phyloP scores from a whole-genome alignment of 306 rosid genomes.

The Prunus dulcis region DNA sequence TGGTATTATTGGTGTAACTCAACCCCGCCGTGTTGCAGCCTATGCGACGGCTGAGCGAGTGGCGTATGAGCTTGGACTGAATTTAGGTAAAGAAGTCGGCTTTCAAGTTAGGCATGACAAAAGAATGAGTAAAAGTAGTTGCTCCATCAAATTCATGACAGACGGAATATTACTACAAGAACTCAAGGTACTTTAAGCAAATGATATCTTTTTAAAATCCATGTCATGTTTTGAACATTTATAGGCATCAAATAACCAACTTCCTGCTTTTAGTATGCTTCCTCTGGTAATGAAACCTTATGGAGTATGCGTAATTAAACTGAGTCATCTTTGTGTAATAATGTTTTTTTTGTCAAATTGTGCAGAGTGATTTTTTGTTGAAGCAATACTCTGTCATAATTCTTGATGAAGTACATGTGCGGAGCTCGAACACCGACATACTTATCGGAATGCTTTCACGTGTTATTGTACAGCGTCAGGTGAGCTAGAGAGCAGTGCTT shows the following conservation, averaged over 20 bases:
- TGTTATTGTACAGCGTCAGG: conserved; percentile 65
- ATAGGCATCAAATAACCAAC: neutral
- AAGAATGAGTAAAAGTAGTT: conserved; percentile 55
- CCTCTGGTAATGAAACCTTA: too few relatives aligned
- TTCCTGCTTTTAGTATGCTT: neutral
- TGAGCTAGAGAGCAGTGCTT: conserved; percentile 17
- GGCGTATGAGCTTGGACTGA: conserved; percentile 80
- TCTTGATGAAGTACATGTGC: conserved; percentile 96
- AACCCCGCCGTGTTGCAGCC: conserved; percentile 94
- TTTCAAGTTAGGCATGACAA: conserved; percentile 95
- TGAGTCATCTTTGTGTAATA: neutral
- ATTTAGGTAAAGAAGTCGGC: conserved; percentile 77
- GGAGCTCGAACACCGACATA: conserved; percentile 95
- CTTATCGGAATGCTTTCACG: conserved; percentile 95
- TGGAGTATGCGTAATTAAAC: neutral
- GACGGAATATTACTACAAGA: conserved; percentile 94
- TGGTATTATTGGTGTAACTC: conserved; percentile 86
- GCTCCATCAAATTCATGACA: conserved; percentile 94
- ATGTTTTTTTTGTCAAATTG: neutral
- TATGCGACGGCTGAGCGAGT: conserved; percentile 92
- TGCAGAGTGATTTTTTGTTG: conserved; percentile 75
- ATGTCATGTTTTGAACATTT: conserved; percentile 6
- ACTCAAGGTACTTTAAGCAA: conserved; percentile 55
- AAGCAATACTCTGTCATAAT: conserved; percentile 75
- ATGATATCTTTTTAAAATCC: neutral